Percentiles rank a stretch among this genome's conserved stretches.
Conservation (phyloP, 1,139 yeast species). For the Debaryomyces psychrophilus region DNA sequence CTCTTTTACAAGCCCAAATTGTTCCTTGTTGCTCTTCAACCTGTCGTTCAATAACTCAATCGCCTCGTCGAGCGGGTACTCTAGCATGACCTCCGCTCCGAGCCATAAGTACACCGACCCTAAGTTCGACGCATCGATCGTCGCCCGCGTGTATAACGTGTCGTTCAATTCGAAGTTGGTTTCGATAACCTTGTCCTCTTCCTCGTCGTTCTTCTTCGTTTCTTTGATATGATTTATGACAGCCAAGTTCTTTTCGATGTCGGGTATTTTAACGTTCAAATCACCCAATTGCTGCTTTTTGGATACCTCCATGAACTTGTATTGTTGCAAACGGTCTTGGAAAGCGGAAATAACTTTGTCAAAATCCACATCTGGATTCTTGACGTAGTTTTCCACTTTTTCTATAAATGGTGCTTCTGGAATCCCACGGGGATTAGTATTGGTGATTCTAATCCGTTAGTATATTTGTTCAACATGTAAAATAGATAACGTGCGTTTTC, state of each 20-base stretch:
- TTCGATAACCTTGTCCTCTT: constrained; percentile 48
- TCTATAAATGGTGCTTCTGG: constrained; percentile 97
- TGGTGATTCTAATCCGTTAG: constrained; percentile 49
- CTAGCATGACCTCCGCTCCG: constrained; percentile 98
- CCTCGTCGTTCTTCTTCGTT: constrained; percentile 37
- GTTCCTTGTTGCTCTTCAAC: constrained; percentile 63
- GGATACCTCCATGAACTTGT: constrained; percentile 85
- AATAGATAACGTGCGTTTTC: neutral
- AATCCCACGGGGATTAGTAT: constrained; percentile 85
- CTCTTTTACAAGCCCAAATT: constrained; percentile 65
- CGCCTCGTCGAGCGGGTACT: constrained; percentile 90
- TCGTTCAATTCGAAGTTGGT: constrained; percentile 91
- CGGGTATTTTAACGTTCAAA: constrained; percentile 80
- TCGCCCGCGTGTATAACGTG: constrained; percentile 85
- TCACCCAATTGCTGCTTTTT: constrained; percentile 70
- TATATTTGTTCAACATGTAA: constrained; percentile 4
- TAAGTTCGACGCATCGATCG: constrained; percentile 52
- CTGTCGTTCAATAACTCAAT: constrained; percentile 65
- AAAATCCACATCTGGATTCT: constrained; percentile 67
- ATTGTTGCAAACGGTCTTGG: constrained; percentile 79
- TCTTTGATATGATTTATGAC: constrained; percentile 64
- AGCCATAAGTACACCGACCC: constrained; percentile 81
- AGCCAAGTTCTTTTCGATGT: constrained; percentile 79
- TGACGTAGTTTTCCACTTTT: constrained; percentile 73
- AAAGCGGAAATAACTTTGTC: constrained; percentile 68